Base-by-base conservation (phyloP, 768 basidiomycete genomes). In the Rhodotorula graminis region DNA sequence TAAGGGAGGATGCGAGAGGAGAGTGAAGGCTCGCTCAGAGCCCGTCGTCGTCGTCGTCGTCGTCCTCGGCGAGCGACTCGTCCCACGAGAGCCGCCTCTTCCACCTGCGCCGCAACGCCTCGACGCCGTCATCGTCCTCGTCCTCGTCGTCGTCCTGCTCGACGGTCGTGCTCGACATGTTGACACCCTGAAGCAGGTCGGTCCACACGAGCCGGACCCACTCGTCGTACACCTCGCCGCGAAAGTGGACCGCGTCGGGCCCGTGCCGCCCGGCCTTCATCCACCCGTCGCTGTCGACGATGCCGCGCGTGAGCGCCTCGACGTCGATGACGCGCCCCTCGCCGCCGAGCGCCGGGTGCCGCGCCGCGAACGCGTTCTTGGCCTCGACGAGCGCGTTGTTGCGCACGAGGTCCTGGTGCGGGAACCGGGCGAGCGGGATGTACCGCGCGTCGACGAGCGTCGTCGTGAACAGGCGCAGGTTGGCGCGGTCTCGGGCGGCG, bases 201-300 rank as follows among this genome's bases (percentile, higher is more conserved):
- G 70, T 75, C 74, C 74, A 75, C 5, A 75, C 50, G 21, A 75
- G 23, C 29, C 70, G n/a, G 2, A 69, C 70, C 74, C 74, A 75
- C 33, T 61, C 70, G 23, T 71, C 74, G 58, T 75, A 75, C n/a
- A 75, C 74, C 37, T 67, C 63, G 15, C 31, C 58, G 0, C 67
- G 40, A 67, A 75, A 75, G 37, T 75, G 74, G n/a, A 75, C 74
- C 42, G 74, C 74, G 31, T 75, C 74, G 31, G 64, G 64, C 27
- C 61, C 64, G 8, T 27, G 42, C 40, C 47, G 61, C 10, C 29
- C 47, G 40, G 33, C 25, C 60, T 71, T 75, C 70, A 71, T 71
- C 70, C 70, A 75, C 31, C 25, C 74, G 19, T 55, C 56, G 19
- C 52, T 47, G 12, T 65, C 67, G 50, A 70, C 70, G 21, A 71